Evolutionary conservation across 306 rosid species (phyloP).

Genomic region (Ormosia semicastrata): DNA sequence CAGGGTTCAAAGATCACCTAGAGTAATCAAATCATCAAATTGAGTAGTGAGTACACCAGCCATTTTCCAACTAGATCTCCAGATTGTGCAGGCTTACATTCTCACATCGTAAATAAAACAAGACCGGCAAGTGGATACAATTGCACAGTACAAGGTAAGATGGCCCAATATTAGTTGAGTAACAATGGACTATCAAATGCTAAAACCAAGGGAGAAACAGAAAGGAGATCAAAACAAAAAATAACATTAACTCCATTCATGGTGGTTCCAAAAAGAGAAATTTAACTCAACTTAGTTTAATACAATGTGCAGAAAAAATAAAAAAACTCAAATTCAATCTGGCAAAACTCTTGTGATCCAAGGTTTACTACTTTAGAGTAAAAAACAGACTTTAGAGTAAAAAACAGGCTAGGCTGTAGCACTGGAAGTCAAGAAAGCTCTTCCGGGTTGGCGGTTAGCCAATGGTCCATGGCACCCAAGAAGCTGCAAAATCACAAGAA

Average conservation of each 20-base stretch:
- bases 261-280: neutral
- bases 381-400: constrained; percentile 13
- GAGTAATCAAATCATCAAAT: too few relatives aligned
- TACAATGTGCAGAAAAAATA: neutral
- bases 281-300: neutral
- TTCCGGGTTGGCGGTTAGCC: constrained; percentile 57
- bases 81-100: too few relatives aligned
- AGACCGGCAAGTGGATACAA: too few relatives aligned
- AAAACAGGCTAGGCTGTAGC: constrained; percentile 28
- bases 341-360: neutral
- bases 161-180: neutral
- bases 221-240: neutral
- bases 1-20: too few relatives aligned
- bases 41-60: too few relatives aligned
- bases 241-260: neutral
- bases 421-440: constrained; percentile 36
- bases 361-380: neutral
- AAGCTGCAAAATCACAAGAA: constrained; percentile 47
- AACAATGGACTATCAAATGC: neutral
- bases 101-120: too few relatives aligned
- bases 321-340: constrained; percentile 2
- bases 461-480: constrained; percentile 74
- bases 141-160: too few relatives aligned
- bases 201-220: neutral
- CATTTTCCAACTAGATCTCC: too few relatives aligned